Evolutionary conservation across 2,329 filamentous ascomycete genomes (phyloP).

Genomic region (Bretziella fagacearum): DNA sequence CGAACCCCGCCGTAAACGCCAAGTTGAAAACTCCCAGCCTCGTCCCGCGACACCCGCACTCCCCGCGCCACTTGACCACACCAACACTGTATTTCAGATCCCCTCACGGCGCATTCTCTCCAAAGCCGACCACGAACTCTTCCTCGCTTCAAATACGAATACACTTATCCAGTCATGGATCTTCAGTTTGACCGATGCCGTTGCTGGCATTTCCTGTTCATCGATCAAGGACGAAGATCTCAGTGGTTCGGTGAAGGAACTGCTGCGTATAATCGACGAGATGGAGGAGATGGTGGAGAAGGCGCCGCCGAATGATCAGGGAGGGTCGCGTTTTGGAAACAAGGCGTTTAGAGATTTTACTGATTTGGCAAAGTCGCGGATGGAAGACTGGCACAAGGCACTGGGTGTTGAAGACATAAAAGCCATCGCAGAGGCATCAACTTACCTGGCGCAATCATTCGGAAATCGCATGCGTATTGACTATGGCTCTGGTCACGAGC

Average conservation of each 20-base stretch:
- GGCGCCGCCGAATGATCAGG: constrained; percentile 69
- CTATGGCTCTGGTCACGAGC: constrained; percentile 91
- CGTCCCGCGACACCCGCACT: constrained; percentile 61
- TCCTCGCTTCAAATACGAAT: constrained; percentile 60
- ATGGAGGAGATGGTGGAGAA: constrained; percentile 48
- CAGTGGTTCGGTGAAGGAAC: constrained; percentile 42
- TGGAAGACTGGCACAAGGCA: constrained; percentile 43
- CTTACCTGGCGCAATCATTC: constrained; percentile 69
- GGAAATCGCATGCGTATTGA: constrained; percentile 80
- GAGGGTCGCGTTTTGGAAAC: constrained; percentile 86
- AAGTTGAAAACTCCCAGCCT: constrained; percentile 37
- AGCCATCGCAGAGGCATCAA: constrained; percentile 53
- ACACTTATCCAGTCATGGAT: constrained; percentile 66
- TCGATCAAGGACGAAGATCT: constrained; percentile 37
- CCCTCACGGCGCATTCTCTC: constrained; percentile 73
- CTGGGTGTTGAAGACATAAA: constrained; percentile 35
- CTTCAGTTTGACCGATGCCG: constrained; percentile 69
- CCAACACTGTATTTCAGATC: constrained; percentile 41
- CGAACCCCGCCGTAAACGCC: constrained; percentile 42
- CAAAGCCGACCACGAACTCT: constrained; percentile 60
- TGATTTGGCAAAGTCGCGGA: constrained; percentile 44
- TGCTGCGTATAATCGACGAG: constrained; percentile 54
- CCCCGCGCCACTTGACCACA: constrained; percentile 41
- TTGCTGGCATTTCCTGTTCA: constrained; percentile 52
- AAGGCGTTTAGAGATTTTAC: constrained; percentile 74